These are phyloP conservation scores for Peronospora belbahrii DNA, from an alignment of 352 stramenopile genomes.

Conservation along the genomic window DNA sequence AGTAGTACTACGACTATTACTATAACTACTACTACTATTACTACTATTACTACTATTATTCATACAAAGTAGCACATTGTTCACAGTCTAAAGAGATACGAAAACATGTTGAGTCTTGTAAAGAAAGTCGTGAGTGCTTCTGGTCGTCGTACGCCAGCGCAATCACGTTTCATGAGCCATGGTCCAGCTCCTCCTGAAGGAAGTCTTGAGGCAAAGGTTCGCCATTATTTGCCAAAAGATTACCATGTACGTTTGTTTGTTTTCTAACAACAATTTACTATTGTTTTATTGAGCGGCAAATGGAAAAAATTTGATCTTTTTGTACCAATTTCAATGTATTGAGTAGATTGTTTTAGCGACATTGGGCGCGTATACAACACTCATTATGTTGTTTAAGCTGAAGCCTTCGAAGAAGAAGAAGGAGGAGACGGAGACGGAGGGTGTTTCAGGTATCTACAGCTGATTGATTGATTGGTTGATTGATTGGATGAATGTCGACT, in stretches of 20 bases:
- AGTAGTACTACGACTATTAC: too few species aligned
- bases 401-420: conserved; percentile 78
- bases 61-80: background rate
- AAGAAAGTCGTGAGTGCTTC: conserved; percentile 52
- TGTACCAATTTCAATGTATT: conserved; percentile 2
- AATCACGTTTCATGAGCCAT: conserved; percentile 72
- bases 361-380: conserved; percentile 67
- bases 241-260: conserved; percentile 63
- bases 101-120: conserved; percentile 70
- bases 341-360: conserved; percentile 76
- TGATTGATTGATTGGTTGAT: too few species aligned
- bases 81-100: too few species aligned
- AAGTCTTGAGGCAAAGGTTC: conserved; percentile 79
- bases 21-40: too few species aligned
- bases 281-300: too few species aligned
- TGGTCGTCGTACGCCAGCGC: conserved; percentile 33
- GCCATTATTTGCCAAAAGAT: conserved; percentile 74
- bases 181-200: conserved; percentile 50
- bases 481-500: background rate
- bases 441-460: too few species aligned
- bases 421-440: too few species aligned
- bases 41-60: too few species aligned
- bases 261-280: too few species aligned
- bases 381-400: conserved; percentile 81
- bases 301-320: too few species aligned